These are phyloP conservation scores for Isatis lusitanica DNA, from an alignment of 441 rosid genomes.

Conservation along the genomic window DNA sequence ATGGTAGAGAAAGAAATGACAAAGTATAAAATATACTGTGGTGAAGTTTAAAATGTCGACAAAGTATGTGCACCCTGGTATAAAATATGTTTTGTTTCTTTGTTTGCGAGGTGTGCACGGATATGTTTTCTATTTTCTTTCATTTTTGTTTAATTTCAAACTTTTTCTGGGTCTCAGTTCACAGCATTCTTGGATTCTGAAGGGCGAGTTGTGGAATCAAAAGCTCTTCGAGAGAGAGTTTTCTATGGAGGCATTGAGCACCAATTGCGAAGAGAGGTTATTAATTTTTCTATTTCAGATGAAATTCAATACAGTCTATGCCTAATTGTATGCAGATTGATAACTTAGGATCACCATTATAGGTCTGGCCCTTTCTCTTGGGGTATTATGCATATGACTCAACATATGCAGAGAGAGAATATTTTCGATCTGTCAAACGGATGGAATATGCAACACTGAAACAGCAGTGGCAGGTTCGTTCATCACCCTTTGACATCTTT, in stretches of 20 bases:
- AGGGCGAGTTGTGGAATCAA: constrained; percentile 75
- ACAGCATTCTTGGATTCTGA: constrained; percentile 81
- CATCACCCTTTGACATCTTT: constrained; percentile 1
- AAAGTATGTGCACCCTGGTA: neutral
- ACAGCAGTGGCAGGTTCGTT: constrained; percentile 85
- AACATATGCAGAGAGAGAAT: constrained; percentile 87
- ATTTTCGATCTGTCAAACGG: constrained; percentile 55
- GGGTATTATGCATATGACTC: constrained; percentile 84
- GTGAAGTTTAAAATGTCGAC: neutral
- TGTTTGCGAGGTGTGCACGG: neutral
- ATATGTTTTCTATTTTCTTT: neutral
- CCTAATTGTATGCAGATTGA: constrained; percentile 25
- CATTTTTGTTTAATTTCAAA: neutral
- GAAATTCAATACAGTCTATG: neutral
- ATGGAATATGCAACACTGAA: constrained; percentile 76
- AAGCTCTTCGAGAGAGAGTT: constrained; percentile 76
- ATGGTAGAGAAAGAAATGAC: neutral
- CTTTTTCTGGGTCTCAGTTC: constrained; percentile 57
- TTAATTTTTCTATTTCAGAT: constrained; percentile 37
- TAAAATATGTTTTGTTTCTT: constrained; percentile 3
- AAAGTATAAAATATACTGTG: too few relatives aligned
- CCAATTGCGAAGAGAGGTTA: constrained; percentile 77
- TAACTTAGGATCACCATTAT: constrained; percentile 32
- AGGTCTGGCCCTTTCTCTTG: constrained; percentile 93
- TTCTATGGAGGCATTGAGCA: constrained; percentile 96